Conservation (phyloP, 106 monocot species). For the Dactylorhiza incarnata region DNA sequence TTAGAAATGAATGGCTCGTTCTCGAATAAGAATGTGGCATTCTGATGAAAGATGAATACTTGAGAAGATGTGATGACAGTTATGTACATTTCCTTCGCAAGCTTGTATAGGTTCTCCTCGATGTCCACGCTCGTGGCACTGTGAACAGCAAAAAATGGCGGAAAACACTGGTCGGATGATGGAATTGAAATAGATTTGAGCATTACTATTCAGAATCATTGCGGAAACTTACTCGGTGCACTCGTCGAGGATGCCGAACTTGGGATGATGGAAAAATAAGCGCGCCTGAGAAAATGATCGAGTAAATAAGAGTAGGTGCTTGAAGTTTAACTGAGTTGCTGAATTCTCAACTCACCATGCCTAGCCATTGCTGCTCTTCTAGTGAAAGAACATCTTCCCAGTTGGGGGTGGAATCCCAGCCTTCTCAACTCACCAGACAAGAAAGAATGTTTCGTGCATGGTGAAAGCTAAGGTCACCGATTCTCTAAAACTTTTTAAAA, state of each 20-base stretch:
- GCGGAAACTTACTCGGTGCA: slow-evolving; percentile 78
- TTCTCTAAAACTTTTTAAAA: no score
- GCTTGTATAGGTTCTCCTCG: slow-evolving; percentile 88
- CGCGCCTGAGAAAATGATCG: slow-evolving; percentile 56
- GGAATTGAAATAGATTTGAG: background rate
- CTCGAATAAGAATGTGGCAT: background rate
- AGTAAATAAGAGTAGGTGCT: background rate
- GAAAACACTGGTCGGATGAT: background rate
- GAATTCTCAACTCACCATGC: slow-evolving; percentile 66
- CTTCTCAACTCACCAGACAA: no score
- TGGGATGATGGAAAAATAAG: slow-evolving; percentile 88
- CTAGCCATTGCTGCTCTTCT: slow-evolving; percentile 96
- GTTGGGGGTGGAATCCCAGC: slow-evolving; percentile 81
- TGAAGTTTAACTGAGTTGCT: background rate
- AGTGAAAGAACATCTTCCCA: slow-evolving; percentile 95
- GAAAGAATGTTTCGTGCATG: no score
- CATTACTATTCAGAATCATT: background rate
- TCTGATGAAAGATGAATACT: slow-evolving; percentile 21
- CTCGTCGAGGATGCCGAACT: slow-evolving; percentile 93
- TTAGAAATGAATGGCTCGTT: background rate
- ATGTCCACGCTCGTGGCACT: slow-evolving; percentile 99
- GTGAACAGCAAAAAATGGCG: slow-evolving; percentile 13
- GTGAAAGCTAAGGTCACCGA: no score
- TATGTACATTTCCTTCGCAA: slow-evolving; percentile 75
- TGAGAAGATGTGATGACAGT: slow-evolving; percentile 96